Evolutionary conservation across 1,284 basidiomycete genomes (phyloP).

Genomic region (Fomitiporia mediterranea): DNA sequence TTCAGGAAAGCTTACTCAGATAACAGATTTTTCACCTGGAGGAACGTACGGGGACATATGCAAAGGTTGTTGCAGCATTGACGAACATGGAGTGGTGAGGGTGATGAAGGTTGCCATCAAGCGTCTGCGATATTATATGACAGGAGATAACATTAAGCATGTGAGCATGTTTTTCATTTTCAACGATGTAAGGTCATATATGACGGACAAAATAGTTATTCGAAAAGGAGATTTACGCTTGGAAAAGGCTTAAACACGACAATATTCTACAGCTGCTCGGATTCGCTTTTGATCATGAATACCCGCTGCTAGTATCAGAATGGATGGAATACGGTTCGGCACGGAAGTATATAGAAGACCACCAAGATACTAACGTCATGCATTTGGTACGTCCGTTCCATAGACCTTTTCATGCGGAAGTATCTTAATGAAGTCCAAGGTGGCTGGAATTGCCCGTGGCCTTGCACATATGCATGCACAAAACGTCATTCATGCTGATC

Average conservation of each 20-base stretch:
- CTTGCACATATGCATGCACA: constrained; percentile 1
- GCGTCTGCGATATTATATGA: constrained; percentile 5
- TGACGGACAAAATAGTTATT: too few relatives aligned
- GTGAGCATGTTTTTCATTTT: background rate
- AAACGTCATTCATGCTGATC: constrained; percentile 3
- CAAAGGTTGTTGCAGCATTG: background rate
- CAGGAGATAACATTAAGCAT: background rate
- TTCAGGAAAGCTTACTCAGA: too few relatives aligned
- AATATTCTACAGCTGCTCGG: background rate
- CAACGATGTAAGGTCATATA: too few relatives aligned
- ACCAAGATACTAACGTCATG: background rate
- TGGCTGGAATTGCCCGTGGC: constrained; percentile 3
- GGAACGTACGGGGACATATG: background rate
- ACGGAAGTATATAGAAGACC: background rate
- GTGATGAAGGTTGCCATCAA: background rate
- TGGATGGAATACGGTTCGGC: background rate
- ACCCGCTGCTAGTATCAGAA: background rate
- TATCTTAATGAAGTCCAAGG: background rate
- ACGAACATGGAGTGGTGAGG: background rate
- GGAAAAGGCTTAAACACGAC: too few relatives aligned
- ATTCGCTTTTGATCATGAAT: background rate
- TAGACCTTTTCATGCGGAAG: too few relatives aligned
- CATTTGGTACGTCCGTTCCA: too few relatives aligned
- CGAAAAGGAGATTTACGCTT: too few relatives aligned
- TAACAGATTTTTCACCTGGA: too few relatives aligned